Conservation (phyloP, 2,329 filamentous ascomycete species). For the Cordyceps pruinosa region DNA sequence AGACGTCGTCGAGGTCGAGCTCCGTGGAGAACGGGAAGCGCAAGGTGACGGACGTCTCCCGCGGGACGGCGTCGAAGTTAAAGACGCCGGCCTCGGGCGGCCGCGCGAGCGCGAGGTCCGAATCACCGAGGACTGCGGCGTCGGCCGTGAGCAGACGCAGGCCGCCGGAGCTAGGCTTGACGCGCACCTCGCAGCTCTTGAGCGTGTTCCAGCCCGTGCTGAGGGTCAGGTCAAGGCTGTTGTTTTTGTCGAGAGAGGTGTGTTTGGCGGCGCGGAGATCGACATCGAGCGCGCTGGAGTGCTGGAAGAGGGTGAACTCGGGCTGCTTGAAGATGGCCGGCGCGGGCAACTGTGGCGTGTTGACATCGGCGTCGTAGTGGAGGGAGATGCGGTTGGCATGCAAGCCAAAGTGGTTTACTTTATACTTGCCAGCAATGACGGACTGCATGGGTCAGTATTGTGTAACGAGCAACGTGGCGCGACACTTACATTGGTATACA, state of each 20-base stretch:
- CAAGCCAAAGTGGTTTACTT: constrained; percentile 65
- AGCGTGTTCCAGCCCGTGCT: constrained; percentile 68
- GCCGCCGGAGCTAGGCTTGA: constrained; percentile 59
- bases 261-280: constrained; percentile 58
- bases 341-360: constrained; percentile 38
- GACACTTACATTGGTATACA: constrained; percentile 32
- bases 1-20: constrained; percentile 62
- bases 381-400: constrained; percentile 57
- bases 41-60: constrained; percentile 47
- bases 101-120: constrained; percentile 37
- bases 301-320: constrained; percentile 67
- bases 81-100: constrained; percentile 49
- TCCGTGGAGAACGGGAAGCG: constrained; percentile 79
- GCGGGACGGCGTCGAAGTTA: constrained; percentile 39
- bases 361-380: constrained; percentile 54
- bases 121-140: constrained; percentile 42
- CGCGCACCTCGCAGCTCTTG: constrained; percentile 49
- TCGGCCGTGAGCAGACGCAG: constrained; percentile 57
- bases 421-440: constrained; percentile 65
- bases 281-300: constrained; percentile 60
- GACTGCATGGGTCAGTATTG: constrained; percentile 38
- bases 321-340: constrained; percentile 50
- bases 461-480: background rate
- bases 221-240: constrained; percentile 68
- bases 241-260: constrained; percentile 73